A percentile compares a stretch with the other conserved stretches of the same genome.
Conservation (phyloP, 2,329 filamentous ascomycete species). For the Aspergillus pseudoviridinutans region DNA sequence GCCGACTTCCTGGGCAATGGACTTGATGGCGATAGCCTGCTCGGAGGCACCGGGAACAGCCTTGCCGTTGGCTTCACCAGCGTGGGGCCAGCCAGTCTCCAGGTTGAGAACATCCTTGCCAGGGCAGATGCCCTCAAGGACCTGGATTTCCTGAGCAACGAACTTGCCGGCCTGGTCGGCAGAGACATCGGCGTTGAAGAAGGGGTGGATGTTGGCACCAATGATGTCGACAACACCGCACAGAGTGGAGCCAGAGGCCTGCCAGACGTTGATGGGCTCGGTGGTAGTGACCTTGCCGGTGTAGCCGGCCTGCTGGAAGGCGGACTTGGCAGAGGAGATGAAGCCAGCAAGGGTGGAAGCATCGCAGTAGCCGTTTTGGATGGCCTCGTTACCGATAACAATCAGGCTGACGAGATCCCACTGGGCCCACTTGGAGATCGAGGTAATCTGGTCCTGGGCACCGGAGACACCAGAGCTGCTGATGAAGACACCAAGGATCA, state of each 20-base stretch:
- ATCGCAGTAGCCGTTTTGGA: slow-evolving; percentile 69
- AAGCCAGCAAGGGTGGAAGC: slow-evolving; percentile 64
- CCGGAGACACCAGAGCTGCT: slow-evolving; percentile 57
- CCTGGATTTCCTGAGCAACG: slow-evolving; percentile 66
- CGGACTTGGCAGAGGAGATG: slow-evolving; percentile 62
- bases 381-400: slow-evolving; percentile 85
- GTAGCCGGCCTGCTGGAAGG: slow-evolving; percentile 65
- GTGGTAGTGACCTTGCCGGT: slow-evolving; percentile 74
- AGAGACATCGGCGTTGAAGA: slow-evolving; percentile 73
- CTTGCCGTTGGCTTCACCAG: slow-evolving; percentile 64
- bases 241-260: slow-evolving; percentile 56
- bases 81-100: slow-evolving; percentile 85
- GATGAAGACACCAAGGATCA: slow-evolving; percentile 89
- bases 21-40: slow-evolving; percentile 69
- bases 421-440: slow-evolving; percentile 67
- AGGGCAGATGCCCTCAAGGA: slow-evolving; percentile 67
- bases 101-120: slow-evolving; percentile 73
- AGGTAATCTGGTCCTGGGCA: slow-evolving; percentile 68
- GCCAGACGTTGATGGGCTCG: slow-evolving; percentile 77
- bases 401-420: slow-evolving; percentile 76
- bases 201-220: slow-evolving; percentile 86
- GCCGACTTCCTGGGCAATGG: slow-evolving; percentile 64
- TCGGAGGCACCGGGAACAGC: slow-evolving; percentile 64
- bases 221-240: slow-evolving; percentile 74
- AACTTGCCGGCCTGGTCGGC: slow-evolving; percentile 70